A percentile compares a stretch with the other conserved stretches of the same genome.
These are phyloP conservation scores for Alternaria dauci DNA, from an alignment of 2,329 filamentous ascomycete genomes.

Conservation along the genomic window DNA sequence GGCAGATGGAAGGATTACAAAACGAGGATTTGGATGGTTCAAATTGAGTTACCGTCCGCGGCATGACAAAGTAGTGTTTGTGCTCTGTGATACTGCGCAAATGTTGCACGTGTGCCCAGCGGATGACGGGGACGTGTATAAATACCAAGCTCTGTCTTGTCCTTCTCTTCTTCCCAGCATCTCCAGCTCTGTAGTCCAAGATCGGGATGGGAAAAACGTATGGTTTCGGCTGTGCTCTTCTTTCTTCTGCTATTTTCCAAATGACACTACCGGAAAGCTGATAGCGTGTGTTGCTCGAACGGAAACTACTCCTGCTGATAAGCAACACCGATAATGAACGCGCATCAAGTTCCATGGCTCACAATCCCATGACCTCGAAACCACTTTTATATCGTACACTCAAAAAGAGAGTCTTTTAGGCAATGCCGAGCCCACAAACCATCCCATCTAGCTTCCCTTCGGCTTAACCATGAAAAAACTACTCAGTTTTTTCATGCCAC, in stretches of 20 bases:
- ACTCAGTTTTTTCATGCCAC: slow-evolving; percentile 96
- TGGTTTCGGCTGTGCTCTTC: not conserved
- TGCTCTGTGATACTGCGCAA: not conserved
- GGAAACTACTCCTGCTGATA: not conserved
- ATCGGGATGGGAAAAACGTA: not conserved
- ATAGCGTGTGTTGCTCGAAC: not conserved
- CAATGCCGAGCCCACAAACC: no score
- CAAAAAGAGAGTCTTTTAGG: no score
- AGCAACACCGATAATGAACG: not conserved
- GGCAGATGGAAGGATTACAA: no score
- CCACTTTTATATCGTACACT: not conserved
- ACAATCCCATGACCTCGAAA: not conserved
- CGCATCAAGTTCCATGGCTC: not conserved
- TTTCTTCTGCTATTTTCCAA: not conserved
- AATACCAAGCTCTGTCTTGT: not conserved
- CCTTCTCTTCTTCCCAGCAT: not conserved
- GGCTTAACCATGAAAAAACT: slow-evolving; percentile 82
- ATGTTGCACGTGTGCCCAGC: not conserved
- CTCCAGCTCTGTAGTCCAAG: not conserved
- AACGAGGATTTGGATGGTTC: no score
- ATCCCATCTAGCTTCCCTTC: slow-evolving; percentile 31
- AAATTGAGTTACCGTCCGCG: no score
- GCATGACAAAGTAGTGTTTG: not conserved
- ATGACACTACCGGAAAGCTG: no score
- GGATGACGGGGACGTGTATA: not conserved